Conservation (phyloP, 2,329 filamentous ascomycete genomes). For the Ophiostoma montium region DNA sequence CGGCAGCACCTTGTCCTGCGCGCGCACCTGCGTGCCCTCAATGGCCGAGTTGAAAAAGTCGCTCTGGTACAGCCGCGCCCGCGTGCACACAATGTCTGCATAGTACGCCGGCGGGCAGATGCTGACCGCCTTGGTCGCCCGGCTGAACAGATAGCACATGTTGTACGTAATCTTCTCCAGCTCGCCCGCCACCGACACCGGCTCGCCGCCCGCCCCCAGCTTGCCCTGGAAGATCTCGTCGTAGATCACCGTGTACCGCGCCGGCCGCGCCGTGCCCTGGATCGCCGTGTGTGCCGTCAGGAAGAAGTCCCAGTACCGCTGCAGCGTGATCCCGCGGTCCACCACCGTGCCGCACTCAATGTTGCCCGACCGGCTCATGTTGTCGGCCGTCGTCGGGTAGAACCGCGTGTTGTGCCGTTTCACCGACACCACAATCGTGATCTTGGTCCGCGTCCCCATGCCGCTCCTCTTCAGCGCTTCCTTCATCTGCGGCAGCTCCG, state of each 20-base stretch:
- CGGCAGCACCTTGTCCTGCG: slow-evolving; percentile 30
- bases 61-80: slow-evolving; percentile 58
- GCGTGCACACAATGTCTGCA: slow-evolving; percentile 70
- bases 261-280: slow-evolving; percentile 55
- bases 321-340: slow-evolving; percentile 67
- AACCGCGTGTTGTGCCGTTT: slow-evolving; percentile 86
- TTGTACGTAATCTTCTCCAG: slow-evolving; percentile 63
- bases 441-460: slow-evolving; percentile 32
- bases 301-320: slow-evolving; percentile 71
- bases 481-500: slow-evolving; percentile 54
- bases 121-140: slow-evolving; percentile 78
- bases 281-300: slow-evolving; percentile 61
- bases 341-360: slow-evolving; percentile 65
- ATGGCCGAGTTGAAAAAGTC: slow-evolving; percentile 38
- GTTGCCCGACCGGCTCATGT: slow-evolving; percentile 43
- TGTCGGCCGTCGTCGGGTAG: slow-evolving; percentile 47
- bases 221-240: slow-evolving; percentile 50
- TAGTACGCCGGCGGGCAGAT: slow-evolving; percentile 85
- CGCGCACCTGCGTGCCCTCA: slow-evolving; percentile 18
- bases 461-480: slow-evolving; percentile 47
- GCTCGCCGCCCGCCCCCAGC: slow-evolving; percentile 15
- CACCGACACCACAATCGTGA: slow-evolving; percentile 66
- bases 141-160: slow-evolving; percentile 70
- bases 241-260: slow-evolving; percentile 66
- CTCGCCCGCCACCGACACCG: slow-evolving; percentile 41